Evolutionary conservation across 371 early-diverging fungal genomes (phyloP).

Genomic region (Mucor piriformis): DNA sequence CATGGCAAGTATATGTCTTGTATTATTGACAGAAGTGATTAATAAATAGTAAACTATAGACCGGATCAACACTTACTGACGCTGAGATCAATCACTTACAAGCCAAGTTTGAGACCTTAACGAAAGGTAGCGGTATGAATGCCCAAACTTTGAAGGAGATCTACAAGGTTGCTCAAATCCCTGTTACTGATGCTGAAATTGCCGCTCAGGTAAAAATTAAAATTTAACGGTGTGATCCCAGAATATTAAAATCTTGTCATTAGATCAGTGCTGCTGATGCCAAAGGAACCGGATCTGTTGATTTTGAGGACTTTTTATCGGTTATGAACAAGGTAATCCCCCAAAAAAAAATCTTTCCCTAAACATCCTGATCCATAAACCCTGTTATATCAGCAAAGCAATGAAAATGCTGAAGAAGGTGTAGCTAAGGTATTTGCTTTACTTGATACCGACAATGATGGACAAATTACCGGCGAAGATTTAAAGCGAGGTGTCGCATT

Average conservation of each 20-base stretch:
- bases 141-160: constrained; percentile 23
- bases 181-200: constrained; percentile 27
- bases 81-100: constrained; percentile 31
- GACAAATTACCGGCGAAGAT: constrained; percentile 37
- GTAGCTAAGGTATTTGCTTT: constrained; percentile 32
- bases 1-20: constrained; percentile 7
- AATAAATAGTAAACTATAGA: constrained; percentile 2
- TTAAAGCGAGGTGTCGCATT: constrained; percentile 31
- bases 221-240: too few relatives aligned
- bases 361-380: neutral
- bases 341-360: neutral
- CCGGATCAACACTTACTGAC: constrained; percentile 18
- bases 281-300: constrained; percentile 13
- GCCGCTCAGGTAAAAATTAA: constrained; percentile 18
- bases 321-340: constrained; percentile 29
- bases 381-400: constrained; percentile 29
- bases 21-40: neutral
- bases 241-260: too few relatives aligned
- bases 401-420: constrained; percentile 39
- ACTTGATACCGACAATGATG: constrained; percentile 42
- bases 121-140: constrained; percentile 24
- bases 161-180: constrained; percentile 21
- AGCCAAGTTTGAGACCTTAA: constrained; percentile 22
- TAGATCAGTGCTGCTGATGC: constrained; percentile 30
- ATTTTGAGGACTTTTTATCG: constrained; percentile 24